These are phyloP conservation scores for Quercus wislizeni DNA, from an alignment of 306 rosid species.

Conservation along the genomic window DNA sequence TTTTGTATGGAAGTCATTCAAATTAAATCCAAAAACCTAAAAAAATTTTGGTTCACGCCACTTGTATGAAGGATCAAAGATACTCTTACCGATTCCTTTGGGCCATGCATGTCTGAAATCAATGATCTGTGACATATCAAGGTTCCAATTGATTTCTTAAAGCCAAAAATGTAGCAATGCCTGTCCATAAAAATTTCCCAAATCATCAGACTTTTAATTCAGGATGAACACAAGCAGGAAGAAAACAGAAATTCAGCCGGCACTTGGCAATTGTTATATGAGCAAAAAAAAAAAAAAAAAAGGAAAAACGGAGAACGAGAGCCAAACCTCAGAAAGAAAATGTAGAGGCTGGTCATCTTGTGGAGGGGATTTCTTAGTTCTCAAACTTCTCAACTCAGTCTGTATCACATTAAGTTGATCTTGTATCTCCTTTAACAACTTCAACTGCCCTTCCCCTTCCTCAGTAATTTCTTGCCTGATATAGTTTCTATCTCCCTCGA, in stretches of 20 bases:
- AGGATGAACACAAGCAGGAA: slow-evolving; percentile 18
- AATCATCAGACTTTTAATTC: slow-evolving; percentile 2
- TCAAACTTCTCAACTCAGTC: slow-evolving; percentile 49
- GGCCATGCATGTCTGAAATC: slow-evolving; percentile 20
- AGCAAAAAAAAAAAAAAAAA: neutral
- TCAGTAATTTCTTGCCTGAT: slow-evolving; percentile 50
- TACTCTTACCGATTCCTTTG: slow-evolving; percentile 12
- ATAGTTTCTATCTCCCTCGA: slow-evolving; percentile 52
- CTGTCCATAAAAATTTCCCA: slow-evolving; percentile 49
- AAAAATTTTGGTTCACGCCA: slow-evolving; percentile 24
- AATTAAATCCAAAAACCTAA: slow-evolving; percentile 20
- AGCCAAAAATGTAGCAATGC: slow-evolving; percentile 94
- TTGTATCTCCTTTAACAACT: slow-evolving; percentile 71
- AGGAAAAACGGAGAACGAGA: neutral
- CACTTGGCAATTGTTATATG: neutral
- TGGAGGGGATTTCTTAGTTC: slow-evolving; percentile 34
- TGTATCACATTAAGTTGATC: slow-evolving; percentile 51
- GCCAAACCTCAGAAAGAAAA: slow-evolving; percentile 60
- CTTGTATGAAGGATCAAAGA: slow-evolving; percentile 5
- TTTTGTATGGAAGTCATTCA: slow-evolving; percentile 13
- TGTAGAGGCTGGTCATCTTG: slow-evolving; percentile 36
- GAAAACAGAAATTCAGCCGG: slow-evolving; percentile 16
- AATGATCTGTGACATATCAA: slow-evolving; percentile 20
- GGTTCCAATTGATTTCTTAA: slow-evolving; percentile 36
- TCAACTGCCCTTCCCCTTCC: slow-evolving; percentile 55